Conservation (phyloP, 371 early-diverging fungal genomes). For the Catenaria anguillulae region DNA sequence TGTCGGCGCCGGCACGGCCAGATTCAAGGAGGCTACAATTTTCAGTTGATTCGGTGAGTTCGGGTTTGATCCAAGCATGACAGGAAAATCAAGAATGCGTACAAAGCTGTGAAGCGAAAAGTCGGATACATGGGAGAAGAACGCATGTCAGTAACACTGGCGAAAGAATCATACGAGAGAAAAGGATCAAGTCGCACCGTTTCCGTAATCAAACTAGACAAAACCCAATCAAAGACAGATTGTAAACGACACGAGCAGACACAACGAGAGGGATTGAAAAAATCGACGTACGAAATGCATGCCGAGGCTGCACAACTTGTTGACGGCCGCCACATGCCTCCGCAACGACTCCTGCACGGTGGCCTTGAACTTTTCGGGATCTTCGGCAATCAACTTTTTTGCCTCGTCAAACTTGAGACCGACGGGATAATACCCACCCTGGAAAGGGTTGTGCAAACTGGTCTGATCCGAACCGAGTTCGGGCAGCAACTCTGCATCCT, state of each 20-base stretch:
- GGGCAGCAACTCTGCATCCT: background rate
- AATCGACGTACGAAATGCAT: conserved; percentile 5
- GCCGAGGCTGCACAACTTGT: background rate
- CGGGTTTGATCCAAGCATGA: no score
- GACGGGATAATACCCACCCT: conserved; percentile 10
- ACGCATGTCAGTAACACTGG: no score
- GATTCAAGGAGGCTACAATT: conserved; percentile 1
- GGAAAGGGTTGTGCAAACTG: conserved; percentile 11
- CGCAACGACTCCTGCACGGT: conserved; percentile 7
- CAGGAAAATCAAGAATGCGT: no score
- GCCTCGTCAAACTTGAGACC: conserved; percentile 5
- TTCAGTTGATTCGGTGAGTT: no score
- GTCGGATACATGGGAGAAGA: no score
- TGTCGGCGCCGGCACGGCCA: conserved; percentile 9
- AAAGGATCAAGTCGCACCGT: no score
- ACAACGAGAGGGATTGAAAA: no score
- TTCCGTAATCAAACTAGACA: conserved; percentile 8
- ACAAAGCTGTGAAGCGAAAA: no score
- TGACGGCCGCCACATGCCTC: conserved; percentile 9
- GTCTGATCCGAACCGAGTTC: conserved; percentile 10
- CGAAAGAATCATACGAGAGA: background rate
- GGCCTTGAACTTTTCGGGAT: conserved; percentile 10
- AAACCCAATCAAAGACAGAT: no score
- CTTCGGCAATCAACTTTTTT: conserved; percentile 3
- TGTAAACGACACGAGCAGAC: no score